Evolutionary conservation across 352 stramenopile species (phyloP).

Genomic region (Elongisporangium undulatum): DNA sequence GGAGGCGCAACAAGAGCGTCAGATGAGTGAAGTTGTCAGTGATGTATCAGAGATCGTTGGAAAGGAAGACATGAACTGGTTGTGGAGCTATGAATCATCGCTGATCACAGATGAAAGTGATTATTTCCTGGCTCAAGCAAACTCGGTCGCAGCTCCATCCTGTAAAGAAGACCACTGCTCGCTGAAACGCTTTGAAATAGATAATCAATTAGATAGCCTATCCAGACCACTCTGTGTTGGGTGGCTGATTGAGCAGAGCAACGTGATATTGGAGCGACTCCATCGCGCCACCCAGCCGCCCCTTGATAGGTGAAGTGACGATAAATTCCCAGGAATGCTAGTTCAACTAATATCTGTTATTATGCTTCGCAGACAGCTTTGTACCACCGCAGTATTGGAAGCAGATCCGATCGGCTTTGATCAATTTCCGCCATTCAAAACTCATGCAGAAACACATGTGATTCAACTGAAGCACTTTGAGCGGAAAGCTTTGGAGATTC

Average conservation of each 20-base stretch:
- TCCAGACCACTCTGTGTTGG: not conserved
- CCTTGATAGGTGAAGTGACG: not conserved
- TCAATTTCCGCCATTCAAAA: not conserved
- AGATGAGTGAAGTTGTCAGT: not conserved
- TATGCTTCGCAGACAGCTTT: not conserved
- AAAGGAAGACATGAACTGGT: not conserved
- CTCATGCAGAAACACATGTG: not conserved
- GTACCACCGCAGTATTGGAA: not conserved
- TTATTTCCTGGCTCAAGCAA: too few relatives aligned
- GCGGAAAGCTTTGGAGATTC: not conserved
- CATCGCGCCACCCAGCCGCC: not conserved
- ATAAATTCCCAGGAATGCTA: too few relatives aligned
- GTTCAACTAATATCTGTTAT: not conserved
- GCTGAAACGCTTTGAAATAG: not conserved
- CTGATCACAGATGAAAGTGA: not conserved
- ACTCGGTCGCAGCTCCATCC: not conserved
- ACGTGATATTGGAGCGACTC: not conserved
- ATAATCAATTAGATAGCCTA: not conserved
- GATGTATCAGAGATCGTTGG: not conserved
- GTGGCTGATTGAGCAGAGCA: not conserved
- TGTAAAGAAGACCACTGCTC: not conserved
- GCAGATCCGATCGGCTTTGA: not conserved
- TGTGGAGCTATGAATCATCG: not conserved
- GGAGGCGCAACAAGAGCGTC: not conserved
- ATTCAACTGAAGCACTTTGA: not conserved